Evolutionary conservation across 306 rosid genomes (phyloP), one percentile per base, ranked within the genome.

Genomic region (Ziziphus jujuba): DNA sequence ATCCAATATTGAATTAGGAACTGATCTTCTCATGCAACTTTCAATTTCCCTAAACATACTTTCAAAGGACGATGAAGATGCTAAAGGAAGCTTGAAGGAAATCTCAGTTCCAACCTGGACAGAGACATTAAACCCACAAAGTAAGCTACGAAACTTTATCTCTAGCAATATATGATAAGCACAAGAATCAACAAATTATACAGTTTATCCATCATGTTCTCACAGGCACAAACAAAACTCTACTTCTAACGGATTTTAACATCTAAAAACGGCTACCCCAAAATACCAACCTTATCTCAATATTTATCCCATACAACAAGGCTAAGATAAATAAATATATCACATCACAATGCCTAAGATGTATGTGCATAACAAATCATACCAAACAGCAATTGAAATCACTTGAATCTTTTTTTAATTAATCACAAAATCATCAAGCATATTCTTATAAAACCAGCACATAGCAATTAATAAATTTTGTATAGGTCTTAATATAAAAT

Each of bases 81-180:
- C 81, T 79, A 92, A 69, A 56, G 98, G 98, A 83, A 92, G 98
- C 89, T 93, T 90, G 72, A 92, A 92, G 72, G 96, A 92, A 79
- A 92, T 87, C 86, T 92, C 98, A 21, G 98, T 92, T 72, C 98
- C 98, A 73, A 92, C 98, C 98, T 92, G 84, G 11, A 77, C 65
- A 80, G 59, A 74, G 64, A 69, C 59, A 74, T 78, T 43, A 58
- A 71, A 65, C 28, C 60, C 55, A 53, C 63, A 22, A 56, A 65
- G 58, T 51, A 63, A 58, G 56, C 61, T 63, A 70, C 38, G 70
- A 71, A 34, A 25, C 61, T 38, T 40, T 2, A 40, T 40, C 45
- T 7, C 12, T 40, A 40, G 45, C 45, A 40, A 40, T 12, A 40
- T 12, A 40, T 8, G 45, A 12, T 36, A 36, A 9, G 12, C 45